A percentile compares a stretch with the other conserved stretches of the same genome.
These are phyloP conservation scores for Lachnellula subtilissima DNA, from an alignment of 2,329 filamentous ascomycete species.

Conservation along the genomic window DNA sequence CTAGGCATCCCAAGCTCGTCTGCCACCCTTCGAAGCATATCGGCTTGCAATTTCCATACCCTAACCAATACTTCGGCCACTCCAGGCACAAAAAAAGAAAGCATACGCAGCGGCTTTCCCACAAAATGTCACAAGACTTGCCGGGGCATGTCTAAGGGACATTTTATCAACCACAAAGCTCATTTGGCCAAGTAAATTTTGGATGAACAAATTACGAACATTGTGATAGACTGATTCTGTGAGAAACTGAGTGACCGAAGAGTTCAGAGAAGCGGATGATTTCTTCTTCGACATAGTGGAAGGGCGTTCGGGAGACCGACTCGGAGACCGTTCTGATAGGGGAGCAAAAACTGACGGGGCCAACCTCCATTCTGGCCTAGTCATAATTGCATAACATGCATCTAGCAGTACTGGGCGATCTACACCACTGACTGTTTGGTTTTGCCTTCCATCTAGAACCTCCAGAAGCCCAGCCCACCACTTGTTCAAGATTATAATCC, in stretches of 20 bases:
- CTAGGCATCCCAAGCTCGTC: conserved; percentile 56
- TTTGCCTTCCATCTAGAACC: conserved; percentile 62
- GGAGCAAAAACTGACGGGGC: conserved; percentile 54
- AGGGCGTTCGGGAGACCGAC: conserved; percentile 27
- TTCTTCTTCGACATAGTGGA: conserved; percentile 18
- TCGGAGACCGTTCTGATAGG: conserved; percentile 38
- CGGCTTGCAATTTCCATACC: conserved; percentile 59
- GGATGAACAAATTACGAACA: conserved; percentile 63
- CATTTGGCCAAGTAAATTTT: conserved; percentile 66
- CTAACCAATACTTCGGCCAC: conserved; percentile 64
- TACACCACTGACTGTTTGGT: conserved; percentile 64
- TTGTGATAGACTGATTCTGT: conserved; percentile 68
- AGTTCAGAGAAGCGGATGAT: conserved; percentile 51
- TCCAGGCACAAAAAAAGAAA: conserved; percentile 70
- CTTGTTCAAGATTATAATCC: conserved; percentile 64
- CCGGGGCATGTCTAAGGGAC: conserved; percentile 55
- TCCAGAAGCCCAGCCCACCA: conserved; percentile 71
- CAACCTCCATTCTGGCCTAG: conserved; percentile 63
- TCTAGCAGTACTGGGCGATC: conserved; percentile 67
- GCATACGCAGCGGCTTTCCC: conserved; percentile 70
- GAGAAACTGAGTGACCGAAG: conserved; percentile 60
- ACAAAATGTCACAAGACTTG: conserved; percentile 61
- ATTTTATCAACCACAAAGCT: conserved; percentile 69
- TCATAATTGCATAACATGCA: conserved; percentile 65
- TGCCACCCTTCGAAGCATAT: conserved; percentile 56